Evolutionary conservation across 345 rosid genomes (phyloP), one percentile per base, ranked within the genome.

Genomic region (Alliaria petiolata): DNA sequence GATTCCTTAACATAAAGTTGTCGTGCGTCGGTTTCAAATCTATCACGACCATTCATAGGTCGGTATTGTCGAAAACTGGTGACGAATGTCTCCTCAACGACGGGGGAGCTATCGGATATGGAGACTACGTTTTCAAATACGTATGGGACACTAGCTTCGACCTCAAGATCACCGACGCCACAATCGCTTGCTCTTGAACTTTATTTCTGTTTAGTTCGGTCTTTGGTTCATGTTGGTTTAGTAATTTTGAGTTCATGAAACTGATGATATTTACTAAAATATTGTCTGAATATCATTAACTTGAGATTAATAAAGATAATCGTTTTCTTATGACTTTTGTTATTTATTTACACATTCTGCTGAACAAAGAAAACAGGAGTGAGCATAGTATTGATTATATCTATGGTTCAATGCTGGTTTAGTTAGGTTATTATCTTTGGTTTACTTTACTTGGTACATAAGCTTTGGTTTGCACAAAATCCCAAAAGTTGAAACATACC

Each of bases 131-230:
- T 20, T 67, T 67, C 53, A 67, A 14, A n/a, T 69, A 69, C 17
- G 65, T 47, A 31, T 69, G 57, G 74, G 57, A 69, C 74, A 56
- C 16, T 8, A 58, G 57, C 14, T 69, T 57, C 28, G 47, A 69
- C 14, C 16, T 69, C 38, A 69, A 69, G 57, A 13, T 69, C 38
- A 11, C 10, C 17, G 0, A 4, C 3, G 26, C 39, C 15, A 0
- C 0, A 6, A 34, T 26, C n/a, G 46, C 16, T 36, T 58, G 74
- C 28, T 34, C 58, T 58, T 69, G 33, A 58, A 35, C 12, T 22
- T n/a, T n/a, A 8, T 51, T 38, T 30, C n/a, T 13, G 15, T 16
- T 36, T 28, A 11, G 17, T 16, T 31, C 31, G 4, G 31, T 28
- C 31, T 4, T 22, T 22, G 25, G 25, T 22, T 22, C 25, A 22